These are phyloP conservation scores for Rhododendron ovatum DNA, from an alignment of 148 eudicot species.

Conservation along the genomic window DNA sequence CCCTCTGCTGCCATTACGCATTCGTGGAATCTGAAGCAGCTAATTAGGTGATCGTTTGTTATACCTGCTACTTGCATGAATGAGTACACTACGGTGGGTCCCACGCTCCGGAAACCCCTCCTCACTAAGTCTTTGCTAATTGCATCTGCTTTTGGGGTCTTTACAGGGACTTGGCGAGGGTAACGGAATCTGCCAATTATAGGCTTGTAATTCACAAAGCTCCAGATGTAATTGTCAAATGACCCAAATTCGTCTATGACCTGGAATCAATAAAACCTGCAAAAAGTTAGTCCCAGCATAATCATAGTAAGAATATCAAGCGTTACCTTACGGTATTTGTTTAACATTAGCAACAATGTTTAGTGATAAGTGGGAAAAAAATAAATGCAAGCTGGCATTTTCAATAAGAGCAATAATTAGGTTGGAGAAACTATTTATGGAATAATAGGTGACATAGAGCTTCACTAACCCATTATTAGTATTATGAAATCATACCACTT, in stretches of 20 bases:
- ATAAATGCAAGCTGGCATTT: slow-evolving; percentile 7
- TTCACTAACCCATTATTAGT: not conserved
- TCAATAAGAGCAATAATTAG: slow-evolving; percentile 3
- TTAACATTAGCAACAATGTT: not conserved
- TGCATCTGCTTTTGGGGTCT: slow-evolving; percentile 51
- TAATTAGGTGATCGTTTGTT: slow-evolving; percentile 53
- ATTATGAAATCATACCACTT: not conserved
- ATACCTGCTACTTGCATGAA: slow-evolving; percentile 65
- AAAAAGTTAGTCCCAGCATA: slow-evolving; percentile 20
- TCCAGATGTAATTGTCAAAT: slow-evolving; percentile 58
- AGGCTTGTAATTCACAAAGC: slow-evolving; percentile 44
- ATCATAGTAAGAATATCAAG: not conserved
- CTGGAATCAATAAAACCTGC: slow-evolving; percentile 28
- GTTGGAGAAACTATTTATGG: not conserved
- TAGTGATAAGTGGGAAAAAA: slow-evolving; percentile 1
- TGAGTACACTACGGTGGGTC: slow-evolving; percentile 52
- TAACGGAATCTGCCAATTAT: slow-evolving; percentile 35
- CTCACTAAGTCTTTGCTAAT: slow-evolving; percentile 53
- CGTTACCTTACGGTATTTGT: not conserved
- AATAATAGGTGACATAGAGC: not conserved
- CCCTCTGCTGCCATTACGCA: slow-evolving; percentile 17
- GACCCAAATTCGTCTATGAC: slow-evolving; percentile 49
- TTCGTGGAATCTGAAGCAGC: slow-evolving; percentile 45
- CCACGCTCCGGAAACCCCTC: slow-evolving; percentile 53
- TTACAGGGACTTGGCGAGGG: slow-evolving; percentile 43